phyloP scores from a whole-genome alignment of 345 rosid species.

The Euphorbia tirucalli region DNA sequence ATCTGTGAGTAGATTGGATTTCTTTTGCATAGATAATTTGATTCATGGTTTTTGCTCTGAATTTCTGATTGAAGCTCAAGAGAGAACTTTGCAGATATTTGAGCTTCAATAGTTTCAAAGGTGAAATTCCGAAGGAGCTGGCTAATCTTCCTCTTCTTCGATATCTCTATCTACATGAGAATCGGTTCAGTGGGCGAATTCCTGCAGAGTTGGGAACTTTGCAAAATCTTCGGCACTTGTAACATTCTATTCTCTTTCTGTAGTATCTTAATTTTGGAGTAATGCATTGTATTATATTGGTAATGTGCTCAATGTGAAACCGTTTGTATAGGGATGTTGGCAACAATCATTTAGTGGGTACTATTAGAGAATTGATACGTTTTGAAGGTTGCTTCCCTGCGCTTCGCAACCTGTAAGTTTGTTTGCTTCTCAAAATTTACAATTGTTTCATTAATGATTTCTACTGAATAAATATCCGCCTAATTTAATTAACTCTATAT shows the following conservation, averaged over 20 bases:
- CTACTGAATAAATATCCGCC: not conserved
- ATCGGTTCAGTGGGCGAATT: slow-evolving; percentile 79
- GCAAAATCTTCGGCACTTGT: slow-evolving; percentile 50
- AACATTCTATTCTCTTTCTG: not conserved
- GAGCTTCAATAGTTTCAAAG: slow-evolving; percentile 95
- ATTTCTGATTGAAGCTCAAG: not conserved
- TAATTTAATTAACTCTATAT: not conserved
- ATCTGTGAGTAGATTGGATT: slow-evolving; percentile 55
- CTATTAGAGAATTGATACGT: slow-evolving; percentile 84
- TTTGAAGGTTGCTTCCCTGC: slow-evolving; percentile 84
- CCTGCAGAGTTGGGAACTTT: slow-evolving; percentile 78
- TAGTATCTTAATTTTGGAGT: not conserved
- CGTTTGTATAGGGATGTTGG: slow-evolving; percentile 71
- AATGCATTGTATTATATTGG: not conserved
- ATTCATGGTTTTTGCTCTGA: not conserved
- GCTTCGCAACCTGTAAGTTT: slow-evolving; percentile 80
- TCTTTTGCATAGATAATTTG: not conserved
- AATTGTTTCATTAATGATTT: not conserved
- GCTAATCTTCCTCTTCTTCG: slow-evolving; percentile 88
- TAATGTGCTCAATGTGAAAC: not conserved
- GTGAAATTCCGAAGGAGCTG: slow-evolving; percentile 86
- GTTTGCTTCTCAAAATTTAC: not conserved
- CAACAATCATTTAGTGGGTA: slow-evolving; percentile 92
- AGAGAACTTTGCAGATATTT: slow-evolving; percentile 50
- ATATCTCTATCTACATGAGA: slow-evolving; percentile 86